Base-by-base conservation (phyloP, 2,329 filamentous ascomycete species). In the Calycina herbarum region DNA sequence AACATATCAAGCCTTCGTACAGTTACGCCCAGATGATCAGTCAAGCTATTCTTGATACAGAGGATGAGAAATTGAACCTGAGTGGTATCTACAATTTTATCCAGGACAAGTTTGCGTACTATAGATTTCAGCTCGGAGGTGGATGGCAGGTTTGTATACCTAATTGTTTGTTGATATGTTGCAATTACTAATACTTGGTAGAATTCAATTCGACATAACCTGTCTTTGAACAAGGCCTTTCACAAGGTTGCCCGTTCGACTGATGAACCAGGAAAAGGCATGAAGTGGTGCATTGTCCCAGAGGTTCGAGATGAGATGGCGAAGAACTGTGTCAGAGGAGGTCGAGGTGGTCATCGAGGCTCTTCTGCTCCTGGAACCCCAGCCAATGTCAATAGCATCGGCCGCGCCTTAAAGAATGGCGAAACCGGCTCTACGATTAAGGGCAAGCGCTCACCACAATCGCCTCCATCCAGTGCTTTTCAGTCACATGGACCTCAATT, bases 21-120 rank as follows among this genome's bases (percentile, higher is more conserved):
- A 98, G 94, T 77, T 99, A 99, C 78, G 94, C 95, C 2, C 93
- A 96, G 76, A 88, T 99, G 82, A 99, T 99, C 70, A 95, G 93
- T 0, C 95, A 98, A 79, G 95, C 95, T 1, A 98, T 99, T 69
- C 84, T 97, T 70, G 91, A 91, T 42, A 94, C 90, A 2, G 83
- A 87, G 0, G 93, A 97, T 66, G 90, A 96, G 76, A 96, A 96
- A 77, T 84, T 97, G 63, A 97, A 95, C 2, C 79, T 99, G 59
- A 91, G 90, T 73, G 94, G 92, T 71, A 99, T 99, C 64, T 99
- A 99, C 79, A 90, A 88, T 61, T 97, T 90, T 79, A 98, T 99
- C 75, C 95, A 89, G 79, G 87, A 88, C 3, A 90, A 92, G 71
- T 99, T 98, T 76, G 89, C 95, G 1, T 99, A 96, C 78, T 99